Percentiles rank a stretch among this genome's conserved stretches.
phyloP scores from a whole-genome alignment of 73 alveolate species.

The Stentor coeruleus region DNA sequence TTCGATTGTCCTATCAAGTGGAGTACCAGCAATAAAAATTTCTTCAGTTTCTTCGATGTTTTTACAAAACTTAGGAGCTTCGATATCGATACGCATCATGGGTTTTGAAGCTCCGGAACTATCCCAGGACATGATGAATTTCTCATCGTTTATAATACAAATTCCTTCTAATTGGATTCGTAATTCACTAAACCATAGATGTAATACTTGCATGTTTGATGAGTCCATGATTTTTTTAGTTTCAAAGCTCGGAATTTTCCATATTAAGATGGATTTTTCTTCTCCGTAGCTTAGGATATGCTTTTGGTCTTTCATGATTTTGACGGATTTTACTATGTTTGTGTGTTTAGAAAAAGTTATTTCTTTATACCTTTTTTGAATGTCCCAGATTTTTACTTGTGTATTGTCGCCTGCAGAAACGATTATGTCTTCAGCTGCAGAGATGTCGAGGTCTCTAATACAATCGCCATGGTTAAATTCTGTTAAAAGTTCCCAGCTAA shows the following conservation, averaged over 20 bases:
- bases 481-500: neutral
- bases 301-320: neutral
- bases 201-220: neutral
- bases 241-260: constrained; percentile 5
- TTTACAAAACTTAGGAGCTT: neutral
- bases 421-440: neutral
- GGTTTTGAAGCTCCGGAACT: neutral
- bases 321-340: neutral
- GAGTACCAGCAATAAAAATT: neutral
- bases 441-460: neutral
- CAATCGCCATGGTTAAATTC: neutral
- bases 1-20: neutral
- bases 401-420: neutral
- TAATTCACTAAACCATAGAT: neutral
- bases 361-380: too few relatives aligned
- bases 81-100: neutral
- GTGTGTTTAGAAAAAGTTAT: neutral
- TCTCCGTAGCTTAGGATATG: neutral
- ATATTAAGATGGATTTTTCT: neutral
- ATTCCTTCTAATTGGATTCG: neutral
- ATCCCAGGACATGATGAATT: neutral
- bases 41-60: neutral
- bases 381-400: neutral
- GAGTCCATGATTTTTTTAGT: neutral
- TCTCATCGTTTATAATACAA: neutral